Conservation (phyloP, 805 yeast species). For the Candida sphagnicola region DNA sequence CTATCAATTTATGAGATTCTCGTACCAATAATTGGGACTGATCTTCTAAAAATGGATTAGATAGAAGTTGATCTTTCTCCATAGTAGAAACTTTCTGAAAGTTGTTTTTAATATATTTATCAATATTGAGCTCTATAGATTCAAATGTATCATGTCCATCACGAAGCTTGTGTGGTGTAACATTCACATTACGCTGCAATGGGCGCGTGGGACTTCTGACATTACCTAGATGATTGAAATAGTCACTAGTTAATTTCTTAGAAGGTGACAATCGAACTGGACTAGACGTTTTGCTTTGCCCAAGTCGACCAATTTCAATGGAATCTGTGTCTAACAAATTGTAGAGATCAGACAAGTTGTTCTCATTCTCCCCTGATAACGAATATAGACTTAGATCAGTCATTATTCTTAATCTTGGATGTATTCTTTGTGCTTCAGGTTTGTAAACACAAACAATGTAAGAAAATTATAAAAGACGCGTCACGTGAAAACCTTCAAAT, state of each 20-base stretch:
- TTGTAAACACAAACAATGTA: background rate
- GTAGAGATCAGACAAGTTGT: conserved; percentile 4
- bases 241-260: conserved; percentile 14
- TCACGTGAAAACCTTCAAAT: background rate
- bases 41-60: conserved; percentile 4
- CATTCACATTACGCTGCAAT: background rate
- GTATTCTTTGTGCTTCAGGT: background rate
- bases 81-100: background rate
- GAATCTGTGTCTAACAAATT: conserved; percentile 13
- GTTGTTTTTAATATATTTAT: conserved; percentile 1
- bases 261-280: conserved; percentile 12
- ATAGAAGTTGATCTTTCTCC: background rate
- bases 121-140: conserved; percentile 1
- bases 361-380: background rate
- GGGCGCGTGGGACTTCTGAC: background rate
- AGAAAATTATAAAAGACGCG: background rate
- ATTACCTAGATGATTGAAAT: conserved; percentile 13
- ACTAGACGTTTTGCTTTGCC: conserved; percentile 8
- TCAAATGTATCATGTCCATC: conserved; percentile 1
- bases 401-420: conserved; percentile 6
- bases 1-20: conserved; percentile 27
- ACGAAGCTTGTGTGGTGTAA: background rate
- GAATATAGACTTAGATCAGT: conserved; percentile 16
- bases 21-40: conserved; percentile 18
- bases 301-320: conserved; percentile 8